Conservation (phyloP, 140 eudicot species). For the Cichorium intybus region DNA sequence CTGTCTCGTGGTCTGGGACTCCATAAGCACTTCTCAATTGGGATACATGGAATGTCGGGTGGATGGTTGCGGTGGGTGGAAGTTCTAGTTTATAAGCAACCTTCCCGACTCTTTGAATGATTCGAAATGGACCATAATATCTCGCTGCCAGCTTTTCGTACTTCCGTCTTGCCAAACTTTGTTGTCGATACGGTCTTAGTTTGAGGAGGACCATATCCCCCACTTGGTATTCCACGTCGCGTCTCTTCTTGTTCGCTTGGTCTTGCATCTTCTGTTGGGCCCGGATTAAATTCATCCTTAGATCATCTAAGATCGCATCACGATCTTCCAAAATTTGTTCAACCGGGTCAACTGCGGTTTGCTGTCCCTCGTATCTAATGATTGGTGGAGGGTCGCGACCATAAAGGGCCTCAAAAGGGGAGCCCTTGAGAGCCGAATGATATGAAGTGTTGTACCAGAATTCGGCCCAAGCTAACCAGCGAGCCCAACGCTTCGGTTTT, state of each 20-base stretch:
- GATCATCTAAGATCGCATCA: background rate
- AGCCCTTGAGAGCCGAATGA: background rate
- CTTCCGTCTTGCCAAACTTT: background rate
- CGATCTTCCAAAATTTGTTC: background rate
- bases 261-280: background rate
- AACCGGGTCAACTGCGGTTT: background rate
- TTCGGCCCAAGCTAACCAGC: background rate
- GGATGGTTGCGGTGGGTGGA: no score
- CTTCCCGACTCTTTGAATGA: no score
- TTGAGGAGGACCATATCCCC: background rate
- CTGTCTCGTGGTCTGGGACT: no score
- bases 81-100: no score
- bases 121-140: no score
- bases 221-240: background rate
- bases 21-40: no score
- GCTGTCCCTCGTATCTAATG: background rate
- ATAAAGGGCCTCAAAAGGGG: background rate
- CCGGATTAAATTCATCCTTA: background rate
- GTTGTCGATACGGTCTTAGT: no score
- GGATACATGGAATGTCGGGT: no score
- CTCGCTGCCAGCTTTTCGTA: background rate
- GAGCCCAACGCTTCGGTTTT: no score
- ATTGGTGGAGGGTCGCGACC: no score
- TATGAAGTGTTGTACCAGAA: background rate
- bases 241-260: background rate